These are phyloP conservation scores for Coemansia furcata DNA, from an alignment of 192 early-diverging fungal genomes.

Conservation along the genomic window DNA sequence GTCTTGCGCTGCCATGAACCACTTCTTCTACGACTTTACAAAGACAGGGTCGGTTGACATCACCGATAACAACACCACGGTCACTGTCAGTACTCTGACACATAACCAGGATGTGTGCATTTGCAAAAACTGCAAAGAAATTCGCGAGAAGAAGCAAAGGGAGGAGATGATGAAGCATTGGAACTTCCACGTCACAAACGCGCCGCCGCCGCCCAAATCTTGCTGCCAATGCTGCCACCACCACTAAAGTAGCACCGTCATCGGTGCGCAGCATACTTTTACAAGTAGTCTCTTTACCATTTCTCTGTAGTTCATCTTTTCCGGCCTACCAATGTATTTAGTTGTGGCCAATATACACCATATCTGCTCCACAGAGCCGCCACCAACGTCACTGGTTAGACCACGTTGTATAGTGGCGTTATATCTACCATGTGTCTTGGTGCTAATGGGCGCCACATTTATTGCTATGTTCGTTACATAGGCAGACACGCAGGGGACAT, in stretches of 20 bases:
- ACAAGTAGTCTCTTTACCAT: neutral
- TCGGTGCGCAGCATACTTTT: neutral
- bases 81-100: slow-evolving; percentile 42
- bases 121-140: slow-evolving; percentile 37
- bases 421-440: neutral
- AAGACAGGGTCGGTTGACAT: slow-evolving; percentile 40
- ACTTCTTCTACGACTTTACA: slow-evolving; percentile 40
- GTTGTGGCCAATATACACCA: neutral
- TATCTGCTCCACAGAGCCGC: neutral
- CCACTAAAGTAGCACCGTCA: slow-evolving; percentile 22
- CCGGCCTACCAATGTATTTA: neutral
- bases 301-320: slow-evolving; percentile 21
- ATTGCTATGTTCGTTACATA: neutral
- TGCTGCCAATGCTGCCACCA: slow-evolving; percentile 37
- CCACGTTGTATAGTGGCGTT: neutral
- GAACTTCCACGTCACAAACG: slow-evolving; percentile 29
- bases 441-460: neutral
- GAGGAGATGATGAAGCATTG: slow-evolving; percentile 29
- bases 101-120: slow-evolving; percentile 41
- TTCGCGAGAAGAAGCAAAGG: slow-evolving; percentile 20
- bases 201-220: slow-evolving; percentile 24
- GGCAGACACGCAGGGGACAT: neutral
- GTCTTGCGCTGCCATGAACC: slow-evolving; percentile 24
- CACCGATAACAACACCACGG: slow-evolving; percentile 36
- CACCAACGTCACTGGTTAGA: neutral